phyloP scores from a whole-genome alignment of 306 rosid species.

The Potentilla sterilis region DNA sequence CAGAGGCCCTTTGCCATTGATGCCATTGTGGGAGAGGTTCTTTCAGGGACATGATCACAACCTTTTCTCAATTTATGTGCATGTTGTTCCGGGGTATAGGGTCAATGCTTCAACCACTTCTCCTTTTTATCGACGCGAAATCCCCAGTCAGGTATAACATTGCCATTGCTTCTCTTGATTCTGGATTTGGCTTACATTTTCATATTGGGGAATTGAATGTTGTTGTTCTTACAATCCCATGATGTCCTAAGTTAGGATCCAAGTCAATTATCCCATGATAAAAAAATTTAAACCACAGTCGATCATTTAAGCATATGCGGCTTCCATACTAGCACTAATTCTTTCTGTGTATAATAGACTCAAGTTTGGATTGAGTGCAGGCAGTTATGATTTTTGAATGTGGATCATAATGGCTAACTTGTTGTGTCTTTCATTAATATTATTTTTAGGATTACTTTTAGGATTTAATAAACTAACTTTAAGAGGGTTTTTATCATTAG shows the following conservation, averaged over 20 bases:
- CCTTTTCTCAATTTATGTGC: constrained; percentile 69
- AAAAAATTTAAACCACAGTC: neutral
- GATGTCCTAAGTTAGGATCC: neutral
- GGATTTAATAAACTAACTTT: neutral
- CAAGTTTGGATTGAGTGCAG: neutral
- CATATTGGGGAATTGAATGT: neutral
- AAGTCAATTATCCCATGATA: neutral
- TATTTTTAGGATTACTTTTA: neutral
- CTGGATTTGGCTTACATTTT: neutral
- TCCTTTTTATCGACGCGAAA: constrained; percentile 56
- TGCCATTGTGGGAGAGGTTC: constrained; percentile 93
- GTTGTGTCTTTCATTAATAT: neutral
- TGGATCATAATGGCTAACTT: neutral
- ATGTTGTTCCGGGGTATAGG: constrained; percentile 52
- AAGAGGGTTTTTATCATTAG: neutral
- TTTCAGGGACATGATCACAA: constrained; percentile 49
- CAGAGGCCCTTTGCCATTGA: constrained; percentile 75
- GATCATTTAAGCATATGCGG: neutral
- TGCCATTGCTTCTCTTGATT: neutral
- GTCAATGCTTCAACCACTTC: constrained; percentile 58
- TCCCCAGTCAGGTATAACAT: constrained; percentile 70
- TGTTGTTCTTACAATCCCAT: neutral
- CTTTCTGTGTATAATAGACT: neutral
- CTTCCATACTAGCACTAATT: neutral
- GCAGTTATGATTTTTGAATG: neutral